Evolutionary conservation across 1,284 basidiomycete species (phyloP).

Genomic region (Cryptococcus floricola): DNA sequence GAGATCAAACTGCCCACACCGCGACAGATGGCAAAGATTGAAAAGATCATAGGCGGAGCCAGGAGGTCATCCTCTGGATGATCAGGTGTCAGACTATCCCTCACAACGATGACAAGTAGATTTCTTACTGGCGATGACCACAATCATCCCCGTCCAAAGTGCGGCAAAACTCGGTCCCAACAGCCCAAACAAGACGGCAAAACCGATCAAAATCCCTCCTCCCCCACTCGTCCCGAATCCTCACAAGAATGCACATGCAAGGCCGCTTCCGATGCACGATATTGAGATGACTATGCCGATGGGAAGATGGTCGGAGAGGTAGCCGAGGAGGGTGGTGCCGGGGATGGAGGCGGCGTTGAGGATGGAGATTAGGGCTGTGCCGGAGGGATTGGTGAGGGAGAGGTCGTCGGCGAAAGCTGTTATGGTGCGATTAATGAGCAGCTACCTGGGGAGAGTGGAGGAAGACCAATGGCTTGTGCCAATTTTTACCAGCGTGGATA

Average conservation of each 20-base stretch:
- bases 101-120: not conserved
- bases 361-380: slow-evolving; percentile 43
- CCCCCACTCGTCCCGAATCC: slow-evolving; percentile 40
- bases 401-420: slow-evolving; percentile 41
- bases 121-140: slow-evolving; percentile 29
- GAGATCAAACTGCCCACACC: slow-evolving; percentile 47
- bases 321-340: slow-evolving; percentile 41
- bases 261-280: slow-evolving; percentile 35
- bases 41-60: slow-evolving; percentile 36
- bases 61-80: slow-evolving; percentile 39
- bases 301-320: slow-evolving; percentile 39
- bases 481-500: slow-evolving; percentile 28
- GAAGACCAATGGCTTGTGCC: slow-evolving; percentile 32
- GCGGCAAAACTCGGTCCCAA: slow-evolving; percentile 35
- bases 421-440: not conserved
- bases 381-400: slow-evolving; percentile 31
- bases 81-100: not conserved
- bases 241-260: slow-evolving; percentile 46
- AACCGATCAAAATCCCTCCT: slow-evolving; percentile 27
- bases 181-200: slow-evolving; percentile 34
- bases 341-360: slow-evolving; percentile 48
- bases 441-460: not conserved
- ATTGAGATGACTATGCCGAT: slow-evolving; percentile 33
- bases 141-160: slow-evolving; percentile 38
- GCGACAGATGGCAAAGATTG: slow-evolving; percentile 39